phyloP scores from a whole-genome alignment of 306 rosid species.

The Quercus aquifolioides region DNA sequence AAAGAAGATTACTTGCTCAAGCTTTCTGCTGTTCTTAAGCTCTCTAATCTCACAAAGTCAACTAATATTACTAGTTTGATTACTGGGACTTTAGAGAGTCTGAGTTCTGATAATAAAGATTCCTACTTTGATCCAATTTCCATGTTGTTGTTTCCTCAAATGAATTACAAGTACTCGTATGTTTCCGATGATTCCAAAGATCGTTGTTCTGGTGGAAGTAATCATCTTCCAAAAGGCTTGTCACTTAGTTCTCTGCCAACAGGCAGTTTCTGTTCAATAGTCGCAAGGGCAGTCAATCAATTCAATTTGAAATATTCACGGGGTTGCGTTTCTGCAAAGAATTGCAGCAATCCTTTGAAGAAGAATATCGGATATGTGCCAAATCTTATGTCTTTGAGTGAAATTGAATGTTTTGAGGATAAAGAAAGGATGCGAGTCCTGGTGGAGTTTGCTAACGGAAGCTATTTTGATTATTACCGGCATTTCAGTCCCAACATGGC shows the following conservation, averaged over 20 bases:
- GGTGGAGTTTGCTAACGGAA: constrained; percentile 16
- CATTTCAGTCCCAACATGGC: constrained; percentile 30
- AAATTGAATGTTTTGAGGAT: too few relatives aligned
- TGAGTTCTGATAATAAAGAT: neutral
- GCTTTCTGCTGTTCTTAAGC: constrained; percentile 42
- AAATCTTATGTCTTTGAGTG: too few relatives aligned
- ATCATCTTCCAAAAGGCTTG: neutral
- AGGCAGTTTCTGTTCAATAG: constrained; percentile 27
- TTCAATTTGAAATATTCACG: constrained; percentile 34
- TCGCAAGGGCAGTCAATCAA: neutral
- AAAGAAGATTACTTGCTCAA: constrained; percentile 9
- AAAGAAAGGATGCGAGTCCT: constrained; percentile 31
- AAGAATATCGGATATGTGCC: too few relatives aligned
- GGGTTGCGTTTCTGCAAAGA: neutral
- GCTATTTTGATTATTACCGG: neutral
- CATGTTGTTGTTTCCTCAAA: constrained; percentile 36
- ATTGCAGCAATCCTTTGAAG: too few relatives aligned
- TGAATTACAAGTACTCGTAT: constrained; percentile 36
- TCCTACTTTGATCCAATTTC: constrained; percentile 40
- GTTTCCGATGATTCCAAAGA: constrained; percentile 18
- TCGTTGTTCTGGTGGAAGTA: constrained; percentile 17
- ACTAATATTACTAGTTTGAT: constrained; percentile 1
- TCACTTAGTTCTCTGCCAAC: neutral
- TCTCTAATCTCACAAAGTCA: constrained; percentile 34
- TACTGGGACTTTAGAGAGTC: too few relatives aligned